Percentiles rank a stretch among this genome's conserved stretches.
phyloP scores from a whole-genome alignment of 768 basidiomycete genomes.

The Kwoniella mangroviensis region DNA sequence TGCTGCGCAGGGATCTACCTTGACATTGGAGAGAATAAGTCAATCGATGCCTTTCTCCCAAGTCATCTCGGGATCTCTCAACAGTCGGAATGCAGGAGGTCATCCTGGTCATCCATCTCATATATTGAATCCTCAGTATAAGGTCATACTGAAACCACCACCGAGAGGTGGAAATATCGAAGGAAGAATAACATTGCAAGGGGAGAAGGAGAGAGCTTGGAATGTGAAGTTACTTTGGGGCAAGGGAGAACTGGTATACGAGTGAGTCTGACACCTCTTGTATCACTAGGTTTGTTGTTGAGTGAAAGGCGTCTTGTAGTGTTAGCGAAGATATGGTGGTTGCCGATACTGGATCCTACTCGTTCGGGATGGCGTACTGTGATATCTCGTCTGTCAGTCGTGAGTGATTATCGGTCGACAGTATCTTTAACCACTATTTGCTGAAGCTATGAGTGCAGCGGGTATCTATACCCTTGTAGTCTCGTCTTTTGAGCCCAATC shows the following conservation, averaged over 20 bases:
- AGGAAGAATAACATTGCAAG: conserved; percentile 64
- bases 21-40: conserved; percentile 39
- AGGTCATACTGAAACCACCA: conserved; percentile 64
- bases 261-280: conserved; percentile 63
- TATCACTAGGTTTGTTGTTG: not conserved
- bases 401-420: conserved; percentile 52
- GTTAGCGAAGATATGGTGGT: conserved; percentile 69
- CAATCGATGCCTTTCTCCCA: conserved; percentile 32
- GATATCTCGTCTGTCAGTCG: conserved; percentile 63
- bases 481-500: conserved; percentile 78
- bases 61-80: conserved; percentile 66
- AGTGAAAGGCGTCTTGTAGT: conserved; percentile 48
- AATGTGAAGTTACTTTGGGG: conserved; percentile 78
- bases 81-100: conserved; percentile 77
- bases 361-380: conserved; percentile 71
- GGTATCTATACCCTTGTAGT: conserved; percentile 83
- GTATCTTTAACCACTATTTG: not conserved
- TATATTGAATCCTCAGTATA: conserved; percentile 89
- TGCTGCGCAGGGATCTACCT: conserved; percentile 13
- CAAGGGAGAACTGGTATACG: conserved; percentile 71
- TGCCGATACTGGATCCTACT: conserved; percentile 78
- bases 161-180: conserved; percentile 13
- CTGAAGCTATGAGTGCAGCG: conserved; percentile 58
- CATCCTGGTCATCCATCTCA: conserved; percentile 79
- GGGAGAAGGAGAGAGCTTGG: conserved; percentile 70